These are phyloP conservation scores for Lindgomyces ingoldianus DNA, from an alignment of 495 filamentous ascomycete species.

Conservation along the genomic window DNA sequence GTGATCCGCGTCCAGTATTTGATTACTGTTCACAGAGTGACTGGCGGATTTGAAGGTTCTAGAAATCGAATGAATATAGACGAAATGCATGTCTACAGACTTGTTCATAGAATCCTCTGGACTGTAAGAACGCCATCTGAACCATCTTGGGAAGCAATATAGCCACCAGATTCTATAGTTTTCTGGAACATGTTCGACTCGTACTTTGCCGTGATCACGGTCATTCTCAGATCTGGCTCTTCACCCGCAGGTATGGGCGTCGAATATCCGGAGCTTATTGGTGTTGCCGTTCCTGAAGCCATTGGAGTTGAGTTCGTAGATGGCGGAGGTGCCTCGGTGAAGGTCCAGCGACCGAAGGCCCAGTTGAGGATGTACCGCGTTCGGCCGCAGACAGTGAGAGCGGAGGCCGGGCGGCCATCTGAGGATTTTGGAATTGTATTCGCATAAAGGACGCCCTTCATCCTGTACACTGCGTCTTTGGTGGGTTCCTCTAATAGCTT, in stretches of 20 bases:
- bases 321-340: constrained; percentile 57
- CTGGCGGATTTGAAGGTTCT: neutral
- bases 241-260: constrained; percentile 42
- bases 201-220: constrained; percentile 78
- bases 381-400: constrained; percentile 19
- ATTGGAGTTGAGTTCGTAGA: constrained; percentile 39
- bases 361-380: constrained; percentile 85
- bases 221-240: constrained; percentile 66
- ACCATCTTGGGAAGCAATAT: constrained; percentile 25
- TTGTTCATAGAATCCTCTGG: constrained; percentile 20
- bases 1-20: no score
- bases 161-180: constrained; percentile 24
- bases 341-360: constrained; percentile 96
- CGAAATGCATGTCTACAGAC: no score
- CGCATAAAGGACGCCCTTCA: constrained; percentile 80
- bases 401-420: constrained; percentile 51
- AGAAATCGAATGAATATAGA: neutral
- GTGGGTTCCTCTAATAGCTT: constrained; percentile 67
- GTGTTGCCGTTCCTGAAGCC: constrained; percentile 40
- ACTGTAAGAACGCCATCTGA: constrained; percentile 23
- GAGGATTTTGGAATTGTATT: constrained; percentile 59
- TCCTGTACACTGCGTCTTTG: constrained; percentile 91
- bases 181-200: constrained; percentile 88
- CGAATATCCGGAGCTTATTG: constrained; percentile 38
- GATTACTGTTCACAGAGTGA: neutral